Percentiles rank a stretch among this genome's conserved stretches.
Conservation (phyloP, 116 monocot species). For the Phalaenopsis hybrid region DNA sequence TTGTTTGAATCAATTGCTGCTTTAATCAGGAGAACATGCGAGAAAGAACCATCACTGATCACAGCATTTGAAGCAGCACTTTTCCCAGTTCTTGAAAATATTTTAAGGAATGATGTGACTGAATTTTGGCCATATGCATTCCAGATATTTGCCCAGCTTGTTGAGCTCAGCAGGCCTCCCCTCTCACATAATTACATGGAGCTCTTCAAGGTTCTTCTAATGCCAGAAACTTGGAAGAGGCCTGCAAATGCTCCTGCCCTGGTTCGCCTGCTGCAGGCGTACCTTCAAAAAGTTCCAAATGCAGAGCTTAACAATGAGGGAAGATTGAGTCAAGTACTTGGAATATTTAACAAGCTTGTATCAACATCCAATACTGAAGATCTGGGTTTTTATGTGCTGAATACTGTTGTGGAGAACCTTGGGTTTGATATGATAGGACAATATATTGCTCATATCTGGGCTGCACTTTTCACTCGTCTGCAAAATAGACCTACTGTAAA, state of each 20-base stretch:
- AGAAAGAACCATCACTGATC: conserved; percentile 53
- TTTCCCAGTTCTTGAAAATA: conserved; percentile 81
- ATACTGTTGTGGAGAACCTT: conserved; percentile 89
- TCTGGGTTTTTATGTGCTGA: conserved; percentile 80
- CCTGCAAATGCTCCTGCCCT: conserved; percentile 73
- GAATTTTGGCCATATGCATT: conserved; percentile 99
- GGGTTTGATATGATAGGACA: conserved; percentile 53
- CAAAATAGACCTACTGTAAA: conserved; percentile 48
- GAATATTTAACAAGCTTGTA: conserved; percentile 61
- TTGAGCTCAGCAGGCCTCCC: conserved; percentile 67
- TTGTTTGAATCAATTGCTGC: conserved; percentile 89
- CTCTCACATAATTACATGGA: conserved; percentile 76
- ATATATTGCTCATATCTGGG: conserved; percentile 65
- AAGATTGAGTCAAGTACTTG: conserved; percentile 64
- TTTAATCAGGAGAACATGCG: conserved; percentile 56
- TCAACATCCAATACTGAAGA: conserved; percentile 46
- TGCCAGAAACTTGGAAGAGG: conserved; percentile 69
- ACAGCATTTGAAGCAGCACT: conserved; percentile 51
- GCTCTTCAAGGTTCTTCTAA: conserved; percentile 68
- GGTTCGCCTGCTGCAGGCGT: conserved; percentile 67
- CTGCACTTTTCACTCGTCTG: conserved; percentile 47
- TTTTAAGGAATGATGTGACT: conserved; percentile 63
- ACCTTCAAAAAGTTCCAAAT: conserved; percentile 75
- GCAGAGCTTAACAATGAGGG: conserved; percentile 73
- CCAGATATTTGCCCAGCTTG: conserved; percentile 91